phyloP scores from a whole-genome alignment of 2,329 filamentous ascomycete species.

The Domatiomyces globalis region DNA sequence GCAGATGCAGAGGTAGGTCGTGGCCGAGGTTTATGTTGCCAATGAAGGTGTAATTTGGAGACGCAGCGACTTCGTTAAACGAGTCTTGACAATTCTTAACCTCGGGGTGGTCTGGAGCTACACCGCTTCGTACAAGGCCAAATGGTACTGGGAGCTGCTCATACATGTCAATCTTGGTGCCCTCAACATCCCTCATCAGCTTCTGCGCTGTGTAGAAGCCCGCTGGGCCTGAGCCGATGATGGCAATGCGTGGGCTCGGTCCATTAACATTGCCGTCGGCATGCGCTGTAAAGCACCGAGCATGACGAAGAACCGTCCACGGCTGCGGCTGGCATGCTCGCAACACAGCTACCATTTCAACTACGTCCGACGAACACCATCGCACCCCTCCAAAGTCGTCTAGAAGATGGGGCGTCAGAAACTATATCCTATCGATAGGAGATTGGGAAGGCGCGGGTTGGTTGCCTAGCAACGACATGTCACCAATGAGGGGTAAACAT shows the following conservation, averaged over 20 bases:
- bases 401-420: not conserved
- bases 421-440: not conserved
- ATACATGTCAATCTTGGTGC: slow-evolving; percentile 82
- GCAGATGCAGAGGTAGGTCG: slow-evolving; percentile 49
- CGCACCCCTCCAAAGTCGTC: too few species aligned
- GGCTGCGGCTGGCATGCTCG: not conserved
- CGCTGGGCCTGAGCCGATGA: slow-evolving; percentile 86
- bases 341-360: not conserved
- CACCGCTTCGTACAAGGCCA: slow-evolving; percentile 81
- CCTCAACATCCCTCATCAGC: slow-evolving; percentile 59
- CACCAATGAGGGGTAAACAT: not conserved
- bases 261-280: slow-evolving; percentile 16
- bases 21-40: slow-evolving; percentile 74
- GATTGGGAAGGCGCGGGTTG: too few species aligned
- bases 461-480: not conserved
- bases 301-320: not conserved
- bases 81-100: slow-evolving; percentile 98
- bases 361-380: not conserved
- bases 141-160: slow-evolving; percentile 86
- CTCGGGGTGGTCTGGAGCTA: slow-evolving; percentile 96
- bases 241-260: slow-evolving; percentile 60
- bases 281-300: not conserved
- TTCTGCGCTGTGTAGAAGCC: slow-evolving; percentile 91
- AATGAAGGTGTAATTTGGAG: slow-evolving; percentile 73
- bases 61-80: slow-evolving; percentile 74